Conservation (phyloP, 2,329 filamentous ascomycete genomes). For the Cladosporium halotolerans region DNA sequence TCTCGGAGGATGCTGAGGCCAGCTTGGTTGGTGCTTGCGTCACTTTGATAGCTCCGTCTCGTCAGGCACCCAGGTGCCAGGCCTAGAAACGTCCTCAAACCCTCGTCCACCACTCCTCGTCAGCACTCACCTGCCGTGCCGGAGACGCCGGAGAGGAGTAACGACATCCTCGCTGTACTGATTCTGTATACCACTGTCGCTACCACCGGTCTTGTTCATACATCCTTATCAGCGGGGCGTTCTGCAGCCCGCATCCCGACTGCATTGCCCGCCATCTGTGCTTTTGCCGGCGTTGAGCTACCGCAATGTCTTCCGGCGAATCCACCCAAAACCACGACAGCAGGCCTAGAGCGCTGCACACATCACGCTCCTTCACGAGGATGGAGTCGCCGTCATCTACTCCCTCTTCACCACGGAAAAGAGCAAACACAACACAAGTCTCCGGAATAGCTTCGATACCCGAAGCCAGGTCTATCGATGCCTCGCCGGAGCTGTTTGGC, state of each 20-base stretch:
- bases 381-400: slow-evolving; percentile 28
- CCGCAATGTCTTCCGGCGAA: slow-evolving; percentile 6
- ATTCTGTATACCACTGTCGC: too few species aligned
- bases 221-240: not conserved
- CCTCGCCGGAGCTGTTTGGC: slow-evolving; percentile 29
- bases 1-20: not conserved
- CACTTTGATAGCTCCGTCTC: too few species aligned
- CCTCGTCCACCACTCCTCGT: too few species aligned
- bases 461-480: slow-evolving; percentile 35
- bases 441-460: slow-evolving; percentile 37
- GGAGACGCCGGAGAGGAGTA: too few species aligned
- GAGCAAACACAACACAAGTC: slow-evolving; percentile 43
- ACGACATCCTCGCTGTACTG: too few species aligned
- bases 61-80: too few species aligned
- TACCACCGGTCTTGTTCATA: not conserved
- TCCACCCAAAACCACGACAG: not conserved
- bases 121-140: too few species aligned
- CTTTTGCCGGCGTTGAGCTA: slow-evolving; percentile 4
- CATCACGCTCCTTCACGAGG: slow-evolving; percentile 45
- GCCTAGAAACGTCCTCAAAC: too few species aligned
- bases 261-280: not conserved
- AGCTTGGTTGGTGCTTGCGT: too few species aligned
- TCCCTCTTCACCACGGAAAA: slow-evolving; percentile 30
- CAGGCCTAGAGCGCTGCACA: slow-evolving; percentile 32
- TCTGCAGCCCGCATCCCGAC: not conserved